These are phyloP conservation scores for Yarrowia sp. DNA, from an alignment of 805 yeast species.

Conservation along the genomic window DNA sequence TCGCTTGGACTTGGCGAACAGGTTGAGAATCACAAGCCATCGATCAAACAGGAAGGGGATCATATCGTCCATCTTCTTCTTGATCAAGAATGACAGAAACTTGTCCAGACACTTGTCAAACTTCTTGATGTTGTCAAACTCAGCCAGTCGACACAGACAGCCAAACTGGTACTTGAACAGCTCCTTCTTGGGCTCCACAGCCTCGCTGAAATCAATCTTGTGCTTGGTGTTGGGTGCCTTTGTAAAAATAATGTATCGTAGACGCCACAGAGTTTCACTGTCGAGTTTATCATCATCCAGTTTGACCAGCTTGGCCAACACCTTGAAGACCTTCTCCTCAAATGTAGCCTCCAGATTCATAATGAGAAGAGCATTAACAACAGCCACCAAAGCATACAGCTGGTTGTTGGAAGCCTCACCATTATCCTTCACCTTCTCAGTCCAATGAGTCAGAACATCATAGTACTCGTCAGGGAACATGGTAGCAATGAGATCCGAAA, in stretches of 20 bases:
- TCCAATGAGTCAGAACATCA: slow-evolving; percentile 6
- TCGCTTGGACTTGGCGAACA: slow-evolving; percentile 6
- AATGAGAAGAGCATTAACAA: neutral
- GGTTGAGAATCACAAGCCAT: slow-evolving; percentile 12
- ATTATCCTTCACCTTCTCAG: neutral
- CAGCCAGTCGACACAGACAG: slow-evolving; percentile 9
- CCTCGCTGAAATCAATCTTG: neutral
- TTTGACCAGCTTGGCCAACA: neutral
- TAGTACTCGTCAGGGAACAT: slow-evolving; percentile 11
- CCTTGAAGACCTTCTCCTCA: slow-evolving; percentile 9
- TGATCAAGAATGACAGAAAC: neutral
- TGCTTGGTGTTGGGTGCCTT: neutral
- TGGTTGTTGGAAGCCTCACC: neutral
- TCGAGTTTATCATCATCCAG: neutral
- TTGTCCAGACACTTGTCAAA: slow-evolving; percentile 10
- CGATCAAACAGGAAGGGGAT: slow-evolving; percentile 11
- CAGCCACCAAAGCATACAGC: slow-evolving; percentile 9
- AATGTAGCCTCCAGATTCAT: slow-evolving; percentile 10
- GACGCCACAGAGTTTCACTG: neutral
- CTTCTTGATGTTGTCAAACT: slow-evolving; percentile 8
- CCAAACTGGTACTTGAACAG: slow-evolving; percentile 1
- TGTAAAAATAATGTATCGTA: slow-evolving; percentile 17
- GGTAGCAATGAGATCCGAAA: neutral
- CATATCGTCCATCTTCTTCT: neutral
- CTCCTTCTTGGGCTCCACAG: neutral